Evolutionary conservation across 2,329 filamentous ascomycete species (phyloP).

Genomic region (Trichoderma sp.): DNA sequence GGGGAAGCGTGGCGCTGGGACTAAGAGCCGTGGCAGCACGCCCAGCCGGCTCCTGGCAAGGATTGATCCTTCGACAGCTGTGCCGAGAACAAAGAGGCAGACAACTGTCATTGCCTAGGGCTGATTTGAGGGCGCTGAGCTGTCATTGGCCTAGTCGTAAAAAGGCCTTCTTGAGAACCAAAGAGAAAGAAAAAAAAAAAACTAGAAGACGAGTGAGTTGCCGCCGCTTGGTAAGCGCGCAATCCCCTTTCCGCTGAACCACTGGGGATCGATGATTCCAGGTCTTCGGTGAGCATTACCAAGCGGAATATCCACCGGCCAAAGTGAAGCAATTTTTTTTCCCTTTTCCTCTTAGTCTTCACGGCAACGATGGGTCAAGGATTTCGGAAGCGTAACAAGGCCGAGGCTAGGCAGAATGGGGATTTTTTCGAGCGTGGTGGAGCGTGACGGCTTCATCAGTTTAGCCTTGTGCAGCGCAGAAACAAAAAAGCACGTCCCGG

Average conservation of each 20-base stretch:
- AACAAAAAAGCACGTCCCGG: not conserved
- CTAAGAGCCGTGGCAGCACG: conserved; percentile 10
- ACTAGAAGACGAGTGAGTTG: not conserved
- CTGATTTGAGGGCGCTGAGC: conserved; percentile 6
- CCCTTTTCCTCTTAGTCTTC: not conserved
- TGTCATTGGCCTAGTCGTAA: conserved; percentile 8
- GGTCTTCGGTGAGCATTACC: conserved; percentile 2
- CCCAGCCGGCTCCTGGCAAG: not conserved
- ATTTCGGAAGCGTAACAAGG: conserved; percentile 1
- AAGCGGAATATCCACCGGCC: not conserved
- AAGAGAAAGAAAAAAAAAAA: not conserved
- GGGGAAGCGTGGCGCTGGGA: not conserved
- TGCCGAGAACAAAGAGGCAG: not conserved
- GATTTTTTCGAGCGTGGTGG: conserved; percentile 4
- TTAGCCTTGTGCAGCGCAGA: not conserved
- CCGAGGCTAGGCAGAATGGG: conserved; percentile 16
- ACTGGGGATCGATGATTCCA: not conserved
- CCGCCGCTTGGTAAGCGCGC: conserved; percentile 5
- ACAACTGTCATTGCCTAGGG: conserved; percentile 6
- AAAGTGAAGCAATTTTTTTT: not conserved
- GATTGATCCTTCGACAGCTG: not conserved
- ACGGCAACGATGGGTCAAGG: not conserved
- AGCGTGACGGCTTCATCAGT: not conserved
- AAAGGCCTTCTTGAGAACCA: not conserved
- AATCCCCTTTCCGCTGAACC: not conserved